Evolutionary conservation across 192 early-diverging fungal genomes (phyloP).

Genomic region (Helicostylum pulchrum): DNA sequence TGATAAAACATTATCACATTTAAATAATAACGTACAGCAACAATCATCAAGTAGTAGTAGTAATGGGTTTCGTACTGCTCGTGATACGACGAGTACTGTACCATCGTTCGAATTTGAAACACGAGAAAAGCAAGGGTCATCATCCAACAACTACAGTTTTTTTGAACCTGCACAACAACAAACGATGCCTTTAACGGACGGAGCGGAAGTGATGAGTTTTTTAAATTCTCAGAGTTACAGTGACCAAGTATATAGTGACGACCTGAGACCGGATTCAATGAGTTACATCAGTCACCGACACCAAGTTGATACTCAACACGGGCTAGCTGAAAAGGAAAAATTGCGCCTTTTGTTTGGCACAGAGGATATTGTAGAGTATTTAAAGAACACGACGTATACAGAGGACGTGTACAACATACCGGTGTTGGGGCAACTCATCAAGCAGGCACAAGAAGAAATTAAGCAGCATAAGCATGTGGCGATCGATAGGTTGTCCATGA

Average conservation of each 20-base stretch:
- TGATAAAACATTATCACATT: background rate
- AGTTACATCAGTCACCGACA: slow-evolving; percentile 11
- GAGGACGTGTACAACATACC: slow-evolving; percentile 42
- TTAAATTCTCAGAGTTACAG: slow-evolving; percentile 22
- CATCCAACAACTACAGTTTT: no score
- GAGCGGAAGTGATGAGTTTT: slow-evolving; percentile 23
- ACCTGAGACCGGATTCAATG: slow-evolving; percentile 9
- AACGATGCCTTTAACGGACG: slow-evolving; percentile 6
- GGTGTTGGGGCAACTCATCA: slow-evolving; percentile 24
- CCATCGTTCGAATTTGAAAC: no score
- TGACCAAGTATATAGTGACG: slow-evolving; percentile 23
- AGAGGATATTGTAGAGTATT: slow-evolving; percentile 34
- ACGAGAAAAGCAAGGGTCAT: no score
- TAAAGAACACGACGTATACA: slow-evolving; percentile 31
- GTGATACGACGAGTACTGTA: no score
- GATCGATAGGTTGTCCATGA: slow-evolving; percentile 35
- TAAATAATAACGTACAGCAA: no score
- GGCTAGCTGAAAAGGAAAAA: slow-evolving; percentile 4
- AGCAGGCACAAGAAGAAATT: slow-evolving; percentile 35
- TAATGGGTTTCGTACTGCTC: no score
- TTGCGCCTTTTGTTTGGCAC: background rate
- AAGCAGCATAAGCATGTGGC: slow-evolving; percentile 12
- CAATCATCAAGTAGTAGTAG: no score
- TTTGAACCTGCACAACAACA: background rate
- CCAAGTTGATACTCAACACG: slow-evolving; percentile 11